These are phyloP conservation scores for Diaporthe eres DNA, from an alignment of 2,329 filamentous ascomycete species.

Conservation along the genomic window DNA sequence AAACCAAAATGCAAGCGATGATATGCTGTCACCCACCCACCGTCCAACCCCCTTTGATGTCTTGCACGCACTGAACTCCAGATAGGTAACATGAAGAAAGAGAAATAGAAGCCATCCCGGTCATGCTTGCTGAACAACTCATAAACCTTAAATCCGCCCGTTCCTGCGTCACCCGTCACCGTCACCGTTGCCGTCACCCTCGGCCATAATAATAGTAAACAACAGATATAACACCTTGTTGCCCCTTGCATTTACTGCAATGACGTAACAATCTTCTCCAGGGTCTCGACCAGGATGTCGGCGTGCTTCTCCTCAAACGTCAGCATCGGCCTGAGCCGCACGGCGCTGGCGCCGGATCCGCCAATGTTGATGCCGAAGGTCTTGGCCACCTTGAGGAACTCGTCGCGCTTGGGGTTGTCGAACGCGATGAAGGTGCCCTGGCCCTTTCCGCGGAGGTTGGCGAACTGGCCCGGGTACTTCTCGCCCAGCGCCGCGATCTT, in stretches of 20 bases:
- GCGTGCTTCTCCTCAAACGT: conserved; percentile 94
- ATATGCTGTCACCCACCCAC: conserved; percentile 2
- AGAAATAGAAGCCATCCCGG: conserved; percentile 10
- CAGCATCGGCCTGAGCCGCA: conserved; percentile 89
- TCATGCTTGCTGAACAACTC: conserved; percentile 28
- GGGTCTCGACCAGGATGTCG: conserved; percentile 82
- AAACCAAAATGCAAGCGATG: conserved; percentile 1
- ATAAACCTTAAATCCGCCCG: conserved; percentile 30
- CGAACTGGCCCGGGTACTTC: conserved; percentile 82
- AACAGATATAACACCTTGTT: not conserved
- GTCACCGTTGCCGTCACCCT: conserved; percentile 5
- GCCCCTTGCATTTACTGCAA: conserved; percentile 42
- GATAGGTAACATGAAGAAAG: conserved; percentile 12
- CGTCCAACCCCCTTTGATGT: not conserved
- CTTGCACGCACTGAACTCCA: conserved; percentile 24
- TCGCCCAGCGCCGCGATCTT: conserved; percentile 77
- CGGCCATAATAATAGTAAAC: not conserved
- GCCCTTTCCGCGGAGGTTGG: conserved; percentile 88
- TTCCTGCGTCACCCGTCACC: conserved; percentile 27
- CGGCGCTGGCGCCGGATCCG: conserved; percentile 81
- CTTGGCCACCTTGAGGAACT: conserved; percentile 86
- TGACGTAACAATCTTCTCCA: conserved; percentile 80
- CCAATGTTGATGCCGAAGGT: conserved; percentile 87
- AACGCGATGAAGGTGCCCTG: conserved; percentile 95
- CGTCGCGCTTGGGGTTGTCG: conserved; percentile 84